Conservation (phyloP, 345 rosid species). For the Hypericum perforatum region DNA sequence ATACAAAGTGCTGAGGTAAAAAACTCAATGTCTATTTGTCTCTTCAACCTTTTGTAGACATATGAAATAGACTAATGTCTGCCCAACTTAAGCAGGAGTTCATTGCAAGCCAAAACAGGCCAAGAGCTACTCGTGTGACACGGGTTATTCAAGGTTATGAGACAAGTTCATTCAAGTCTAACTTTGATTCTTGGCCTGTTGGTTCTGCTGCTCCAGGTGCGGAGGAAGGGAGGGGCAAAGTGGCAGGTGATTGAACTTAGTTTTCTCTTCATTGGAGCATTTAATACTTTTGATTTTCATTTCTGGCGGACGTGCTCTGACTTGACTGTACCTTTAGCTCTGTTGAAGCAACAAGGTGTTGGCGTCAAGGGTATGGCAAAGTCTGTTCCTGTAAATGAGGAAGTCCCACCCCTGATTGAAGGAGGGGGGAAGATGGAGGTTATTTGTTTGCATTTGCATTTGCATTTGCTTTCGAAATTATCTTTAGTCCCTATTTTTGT, state of each 20-base stretch:
- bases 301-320: conserved; percentile 5
- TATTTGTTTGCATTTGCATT: too few species aligned
- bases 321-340: conserved; percentile 39
- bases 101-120: conserved; percentile 65
- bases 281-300: neutral
- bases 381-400: conserved; percentile 69
- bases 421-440: conserved; percentile 98
- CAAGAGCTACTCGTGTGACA: conserved; percentile 70
- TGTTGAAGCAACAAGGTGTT: conserved; percentile 92
- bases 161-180: conserved; percentile 76
- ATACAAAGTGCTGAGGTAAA: conserved; percentile 81
- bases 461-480: too few species aligned
- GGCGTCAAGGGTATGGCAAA: conserved; percentile 75
- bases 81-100: conserved; percentile 51
- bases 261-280: conserved; percentile 6
- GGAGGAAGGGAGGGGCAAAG: conserved; percentile 99
- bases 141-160: conserved; percentile 93
- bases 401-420: conserved; percentile 91
- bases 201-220: conserved; percentile 66
- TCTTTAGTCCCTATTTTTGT: conserved; percentile 5
- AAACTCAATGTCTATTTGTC: conserved; percentile 10
- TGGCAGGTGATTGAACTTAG: conserved; percentile 54
- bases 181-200: conserved; percentile 94
- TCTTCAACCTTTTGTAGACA: conserved; percentile 2
- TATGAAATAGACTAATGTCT: conserved; percentile 16